Conservation (phyloP, 225 moss, liverwort and hornwort species). For the Climacium dendroides region DNA sequence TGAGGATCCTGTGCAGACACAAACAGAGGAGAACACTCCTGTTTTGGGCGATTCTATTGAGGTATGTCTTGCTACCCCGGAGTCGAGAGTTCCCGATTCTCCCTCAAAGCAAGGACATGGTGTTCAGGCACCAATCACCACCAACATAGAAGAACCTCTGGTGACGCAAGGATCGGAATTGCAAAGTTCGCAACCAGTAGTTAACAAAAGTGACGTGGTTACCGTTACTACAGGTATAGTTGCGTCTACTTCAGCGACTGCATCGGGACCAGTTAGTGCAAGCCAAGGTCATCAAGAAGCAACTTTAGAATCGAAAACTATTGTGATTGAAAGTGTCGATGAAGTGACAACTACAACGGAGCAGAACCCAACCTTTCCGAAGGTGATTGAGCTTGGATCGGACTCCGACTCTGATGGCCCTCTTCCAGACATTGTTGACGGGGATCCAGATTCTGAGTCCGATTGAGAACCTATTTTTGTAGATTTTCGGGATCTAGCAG, state of each 20-base stretch:
- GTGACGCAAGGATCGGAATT: slow-evolving; percentile 10
- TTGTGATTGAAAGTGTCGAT: neutral
- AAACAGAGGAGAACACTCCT: neutral
- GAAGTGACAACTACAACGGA: neutral
- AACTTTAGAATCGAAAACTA: neutral
- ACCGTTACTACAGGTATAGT: neutral
- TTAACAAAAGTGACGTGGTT: neutral
- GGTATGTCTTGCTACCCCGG: neutral
- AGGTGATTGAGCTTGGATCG: slow-evolving; percentile 26
- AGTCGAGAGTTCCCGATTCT: neutral
- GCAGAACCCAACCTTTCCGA: neutral
- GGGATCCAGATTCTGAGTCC: slow-evolving; percentile 76
- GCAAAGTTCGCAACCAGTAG: neutral
- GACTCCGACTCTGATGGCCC: slow-evolving; percentile 88
- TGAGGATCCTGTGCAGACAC: slow-evolving; percentile 7
- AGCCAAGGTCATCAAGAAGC: neutral
- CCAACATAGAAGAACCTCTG: neutral
- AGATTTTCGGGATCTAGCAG: neutral
- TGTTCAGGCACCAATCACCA: neutral
- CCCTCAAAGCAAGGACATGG: slow-evolving; percentile 10
- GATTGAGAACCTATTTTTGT: slow-evolving; percentile 1
- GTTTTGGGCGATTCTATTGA: slow-evolving; percentile 4
- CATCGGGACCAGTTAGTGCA: neutral
- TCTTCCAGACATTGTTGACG: slow-evolving; percentile 69
- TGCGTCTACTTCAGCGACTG: neutral